Evolutionary conservation across 345 rosid genomes (phyloP).

Genomic region (Citrus sp.): DNA sequence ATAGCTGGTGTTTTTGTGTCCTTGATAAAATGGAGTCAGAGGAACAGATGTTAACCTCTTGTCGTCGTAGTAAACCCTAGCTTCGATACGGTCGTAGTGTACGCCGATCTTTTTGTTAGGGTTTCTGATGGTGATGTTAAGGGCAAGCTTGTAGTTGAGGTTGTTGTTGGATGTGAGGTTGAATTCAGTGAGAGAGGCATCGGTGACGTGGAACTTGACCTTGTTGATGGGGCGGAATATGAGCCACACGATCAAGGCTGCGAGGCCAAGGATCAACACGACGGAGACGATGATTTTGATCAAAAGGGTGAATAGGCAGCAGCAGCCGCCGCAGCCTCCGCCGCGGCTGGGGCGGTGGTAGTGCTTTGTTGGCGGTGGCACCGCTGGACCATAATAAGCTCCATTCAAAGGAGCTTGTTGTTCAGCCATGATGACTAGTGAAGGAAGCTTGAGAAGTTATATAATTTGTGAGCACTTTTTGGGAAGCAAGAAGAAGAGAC

Average conservation of each 20-base stretch:
- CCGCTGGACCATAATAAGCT: conserved; percentile 65
- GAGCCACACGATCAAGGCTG: conserved; percentile 56
- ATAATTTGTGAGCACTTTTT: neutral
- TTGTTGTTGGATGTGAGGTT: conserved; percentile 32
- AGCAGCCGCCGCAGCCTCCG: conserved; percentile 46
- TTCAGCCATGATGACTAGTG: conserved; percentile 42
- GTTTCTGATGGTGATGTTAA: conserved; percentile 54
- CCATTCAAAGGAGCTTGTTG: conserved; percentile 53
- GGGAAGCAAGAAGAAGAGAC: neutral
- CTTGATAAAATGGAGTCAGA: conserved; percentile 63
- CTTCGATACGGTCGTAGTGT: conserved; percentile 52
- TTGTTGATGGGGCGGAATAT: conserved; percentile 53
- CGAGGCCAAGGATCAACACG: conserved; percentile 41
- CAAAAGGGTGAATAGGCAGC: conserved; percentile 56
- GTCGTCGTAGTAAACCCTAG: conserved; percentile 40
- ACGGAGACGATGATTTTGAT: conserved; percentile 37
- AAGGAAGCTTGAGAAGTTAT: neutral
- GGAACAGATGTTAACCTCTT: conserved; percentile 28
- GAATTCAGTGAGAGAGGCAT: conserved; percentile 47
- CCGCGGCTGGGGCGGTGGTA: conserved; percentile 53
- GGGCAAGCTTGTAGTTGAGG: conserved; percentile 37
- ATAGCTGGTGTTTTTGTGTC: conserved; percentile 66
- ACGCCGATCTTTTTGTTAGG: conserved; percentile 60
- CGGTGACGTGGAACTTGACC: conserved; percentile 45
- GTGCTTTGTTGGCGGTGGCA: conserved; percentile 44